phyloP scores from a whole-genome alignment of 768 basidiomycete species.

The Leccinum disarticulatum region DNA sequence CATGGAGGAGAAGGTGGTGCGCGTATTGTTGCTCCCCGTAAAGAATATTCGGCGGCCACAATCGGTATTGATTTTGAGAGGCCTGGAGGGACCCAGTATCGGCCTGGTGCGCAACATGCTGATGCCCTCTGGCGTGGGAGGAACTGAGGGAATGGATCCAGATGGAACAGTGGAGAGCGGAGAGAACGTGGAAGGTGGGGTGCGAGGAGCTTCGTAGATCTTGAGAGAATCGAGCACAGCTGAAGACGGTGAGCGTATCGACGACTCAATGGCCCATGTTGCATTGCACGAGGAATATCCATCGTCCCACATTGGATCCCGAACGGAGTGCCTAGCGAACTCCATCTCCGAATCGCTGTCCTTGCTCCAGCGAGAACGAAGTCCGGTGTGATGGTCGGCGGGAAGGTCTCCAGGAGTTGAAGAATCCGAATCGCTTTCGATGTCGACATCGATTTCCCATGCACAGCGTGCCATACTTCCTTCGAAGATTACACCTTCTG shows the following conservation, averaged over 20 bases:
- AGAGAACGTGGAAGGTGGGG: slow-evolving; percentile 54
- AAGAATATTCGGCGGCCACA: slow-evolving; percentile 37
- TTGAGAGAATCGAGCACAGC: slow-evolving; percentile 37
- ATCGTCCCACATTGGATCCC: slow-evolving; percentile 34
- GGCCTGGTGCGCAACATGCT: slow-evolving; percentile 41
- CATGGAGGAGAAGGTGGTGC: slow-evolving; percentile 59
- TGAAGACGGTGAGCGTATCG: slow-evolving; percentile 46
- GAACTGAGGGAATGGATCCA: slow-evolving; percentile 46
- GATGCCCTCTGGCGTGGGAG: slow-evolving; percentile 57
- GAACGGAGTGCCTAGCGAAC: slow-evolving; percentile 29
- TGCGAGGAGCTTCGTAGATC: slow-evolving; percentile 46
- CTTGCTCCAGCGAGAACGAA: slow-evolving; percentile 61
- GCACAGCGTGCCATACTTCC: slow-evolving; percentile 77
- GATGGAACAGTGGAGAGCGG: slow-evolving; percentile 41
- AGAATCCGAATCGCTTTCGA: slow-evolving; percentile 61
- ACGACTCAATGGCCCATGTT: slow-evolving; percentile 56
- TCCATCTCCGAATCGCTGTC: slow-evolving; percentile 41
- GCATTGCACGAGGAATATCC: slow-evolving; percentile 48
- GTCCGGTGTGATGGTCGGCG: slow-evolving; percentile 38
- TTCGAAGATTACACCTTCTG: slow-evolving; percentile 73
- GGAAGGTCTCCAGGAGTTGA: slow-evolving; percentile 44
- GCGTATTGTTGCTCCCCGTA: slow-evolving; percentile 44
- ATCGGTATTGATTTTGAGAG: slow-evolving; percentile 61
- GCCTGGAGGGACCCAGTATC: slow-evolving; percentile 36
- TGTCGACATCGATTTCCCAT: slow-evolving; percentile 72